Evolutionary conservation across 768 basidiomycete genomes (phyloP), one percentile per base, ranked within the genome.

Genomic region (Hortiboletus campestris): DNA sequence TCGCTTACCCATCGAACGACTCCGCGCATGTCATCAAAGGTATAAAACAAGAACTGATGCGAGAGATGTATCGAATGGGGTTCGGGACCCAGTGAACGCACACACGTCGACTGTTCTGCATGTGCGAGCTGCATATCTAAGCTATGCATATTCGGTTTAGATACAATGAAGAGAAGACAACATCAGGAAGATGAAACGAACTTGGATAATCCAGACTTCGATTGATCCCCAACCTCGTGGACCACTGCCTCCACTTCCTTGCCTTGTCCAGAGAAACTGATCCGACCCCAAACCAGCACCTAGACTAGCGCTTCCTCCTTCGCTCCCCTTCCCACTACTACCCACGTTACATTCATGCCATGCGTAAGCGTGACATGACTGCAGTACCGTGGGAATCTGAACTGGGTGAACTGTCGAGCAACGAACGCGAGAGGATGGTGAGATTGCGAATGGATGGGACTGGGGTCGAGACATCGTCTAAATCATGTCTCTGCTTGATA

Each of bases 351-450:
- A 6, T 20, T 44, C 45, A 6, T 44, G 52, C 84, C 83, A 14
- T 60, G 58, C 6, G 80, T 77, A 60, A 86, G 88, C 35, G 60
- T 55, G 1, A 87, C 60, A 8, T 69, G 67, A 10, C 79, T 74
- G 64, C 49, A 59, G 64, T 44, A 59, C 34, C 44, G 58, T 51
- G 4, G 44, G 64, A 64, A 60, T 67, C 67, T 10, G 63, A 42
- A 39, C 64, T 63, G 17, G 74, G 66, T 31, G 72, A 17, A 13
- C 32, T 11, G 63, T 11, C 68, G 73, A 16, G 74, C 71, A 11
- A 80, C 78, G 60, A 80, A 88, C 4, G 84, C 86, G 17, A 89
- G 74, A 25, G 90, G 79, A 11, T 86, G 84, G 35, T 76, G 84
- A 25, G 25, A 84, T 25, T 87, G 73, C 3, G 84, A 76, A 65